Evolutionary conservation across 352 stramenopile genomes (phyloP).

Genomic region (Phytopythium helicoides): DNA sequence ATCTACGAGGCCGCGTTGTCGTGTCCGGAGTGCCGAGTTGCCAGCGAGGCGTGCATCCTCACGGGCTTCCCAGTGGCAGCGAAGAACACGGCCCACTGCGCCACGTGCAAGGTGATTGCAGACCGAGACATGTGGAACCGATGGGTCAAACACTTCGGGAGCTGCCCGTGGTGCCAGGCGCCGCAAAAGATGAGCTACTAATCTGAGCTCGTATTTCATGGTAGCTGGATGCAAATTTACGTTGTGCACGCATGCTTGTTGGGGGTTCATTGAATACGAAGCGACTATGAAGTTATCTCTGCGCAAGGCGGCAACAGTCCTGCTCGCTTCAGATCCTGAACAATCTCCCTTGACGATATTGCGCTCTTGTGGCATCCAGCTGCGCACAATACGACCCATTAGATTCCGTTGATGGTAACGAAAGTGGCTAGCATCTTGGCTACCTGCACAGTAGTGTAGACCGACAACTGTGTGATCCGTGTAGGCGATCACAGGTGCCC

Average conservation of each 20-base stretch:
- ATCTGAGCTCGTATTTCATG: too few species aligned
- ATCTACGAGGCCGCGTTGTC: slow-evolving; percentile 87
- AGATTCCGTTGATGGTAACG: background rate
- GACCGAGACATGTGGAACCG: slow-evolving; percentile 89
- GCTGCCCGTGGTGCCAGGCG: slow-evolving; percentile 74
- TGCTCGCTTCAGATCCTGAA: slow-evolving; percentile 15
- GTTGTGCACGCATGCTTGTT: slow-evolving; percentile 1
- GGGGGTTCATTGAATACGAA: background rate
- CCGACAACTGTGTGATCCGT: slow-evolving; percentile 37
- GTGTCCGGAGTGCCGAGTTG: slow-evolving; percentile 75
- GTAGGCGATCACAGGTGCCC: slow-evolving; percentile 39
- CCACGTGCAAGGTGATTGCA: slow-evolving; percentile 84
- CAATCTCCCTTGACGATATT: slow-evolving; percentile 30
- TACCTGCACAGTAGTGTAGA: slow-evolving; percentile 52
- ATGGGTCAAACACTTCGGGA: slow-evolving; percentile 86
- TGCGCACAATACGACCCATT: background rate
- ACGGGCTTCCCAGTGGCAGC: slow-evolving; percentile 88
- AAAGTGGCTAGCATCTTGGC: background rate
- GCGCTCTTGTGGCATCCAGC: slow-evolving; percentile 37
- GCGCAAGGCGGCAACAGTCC: slow-evolving; percentile 20
- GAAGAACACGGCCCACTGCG: slow-evolving; percentile 88
- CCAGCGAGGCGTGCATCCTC: slow-evolving; percentile 85
- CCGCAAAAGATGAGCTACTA: slow-evolving; percentile 88
- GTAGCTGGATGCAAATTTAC: background rate
- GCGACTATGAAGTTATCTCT: slow-evolving; percentile 2